Evolutionary conservation across 192 early-diverging fungal genomes (phyloP), one percentile per base, ranked within the genome.

Genomic region (Phlyctochytrium bullatum): DNA sequence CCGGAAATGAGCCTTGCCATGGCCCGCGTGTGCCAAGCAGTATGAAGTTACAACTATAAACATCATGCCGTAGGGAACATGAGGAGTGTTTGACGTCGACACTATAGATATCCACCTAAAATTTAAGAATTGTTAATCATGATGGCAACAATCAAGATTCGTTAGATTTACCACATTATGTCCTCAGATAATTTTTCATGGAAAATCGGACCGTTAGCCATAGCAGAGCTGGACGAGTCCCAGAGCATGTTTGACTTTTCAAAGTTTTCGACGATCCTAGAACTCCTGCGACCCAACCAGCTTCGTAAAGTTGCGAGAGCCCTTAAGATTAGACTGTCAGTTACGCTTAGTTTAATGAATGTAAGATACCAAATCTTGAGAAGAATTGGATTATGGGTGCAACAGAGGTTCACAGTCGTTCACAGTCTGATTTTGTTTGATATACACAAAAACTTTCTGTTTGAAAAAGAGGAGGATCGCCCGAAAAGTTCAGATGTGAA

Each of bases 161-260:
- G n/a, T n/a, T n/a, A n/a, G n/a, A n/a, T n/a, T n/a, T n/a, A n/a
- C n/a, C n/a, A n/a, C n/a, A n/a, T n/a, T 62, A 30, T 59, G 53
- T 54, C n/a, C 30, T 36, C 34, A 17, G 60, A 74, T 51, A n/a
- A 40, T 53, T 58, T 65, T 60, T 27, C 65, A 61, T 72, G 70
- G 62, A 59, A 63, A 27, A 75, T 72, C 56, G 78, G 78, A 0
- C 74, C 76, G 2, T 65, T 85, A 3, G 83, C 83, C 3, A 75
- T 82, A 40, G 57, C 66, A 1, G 83, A 85, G 64, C 57, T 85
- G 36, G 83, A 85, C 59, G 80, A 81, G 27, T 57, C 66, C 3
- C 34, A 53, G 3, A 40, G 59, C 16, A 24, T 60, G 16, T 78
- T 77, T 71, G 78, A 80, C 56, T 64, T 77, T 36, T 64, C 65